These are phyloP conservation scores for Termitomyces sp. DNA, from an alignment of 768 basidiomycete species.

Conservation along the genomic window DNA sequence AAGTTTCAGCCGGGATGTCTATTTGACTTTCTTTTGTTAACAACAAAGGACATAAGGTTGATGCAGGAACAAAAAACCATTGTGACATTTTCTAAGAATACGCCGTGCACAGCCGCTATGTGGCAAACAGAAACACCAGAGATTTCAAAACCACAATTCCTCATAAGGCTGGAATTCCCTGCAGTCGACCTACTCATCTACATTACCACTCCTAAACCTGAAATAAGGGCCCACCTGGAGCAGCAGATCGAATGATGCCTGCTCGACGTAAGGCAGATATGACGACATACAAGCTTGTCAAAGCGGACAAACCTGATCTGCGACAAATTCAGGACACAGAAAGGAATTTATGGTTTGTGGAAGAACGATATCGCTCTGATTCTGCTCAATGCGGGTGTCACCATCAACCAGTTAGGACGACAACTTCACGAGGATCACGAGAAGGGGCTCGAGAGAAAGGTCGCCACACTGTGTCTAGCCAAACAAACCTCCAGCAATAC, in stretches of 20 bases:
- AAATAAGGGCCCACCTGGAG: background rate
- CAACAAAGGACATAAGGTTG: background rate
- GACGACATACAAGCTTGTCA: background rate
- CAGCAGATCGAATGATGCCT: background rate
- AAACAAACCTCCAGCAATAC: too few species aligned
- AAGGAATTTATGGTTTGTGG: background rate
- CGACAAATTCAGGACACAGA: background rate
- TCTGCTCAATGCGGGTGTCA: background rate
- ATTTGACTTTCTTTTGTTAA: background rate
- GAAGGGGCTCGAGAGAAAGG: background rate
- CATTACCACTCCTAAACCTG: background rate
- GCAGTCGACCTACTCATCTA: background rate
- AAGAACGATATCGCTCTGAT: background rate
- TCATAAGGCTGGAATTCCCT: background rate
- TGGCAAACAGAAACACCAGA: background rate
- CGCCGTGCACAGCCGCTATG: background rate
- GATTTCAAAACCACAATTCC: background rate
- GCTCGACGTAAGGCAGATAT: background rate
- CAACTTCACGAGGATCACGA: background rate
- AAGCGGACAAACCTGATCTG: background rate
- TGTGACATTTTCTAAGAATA: background rate
- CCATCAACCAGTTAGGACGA: too few species aligned
- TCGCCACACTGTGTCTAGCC: background rate
- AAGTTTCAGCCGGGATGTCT: too few species aligned
- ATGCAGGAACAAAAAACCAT: background rate